Evolutionary conservation across 129 eudicot species (phyloP).

Genomic region (Smallanthus sonchifolius): DNA sequence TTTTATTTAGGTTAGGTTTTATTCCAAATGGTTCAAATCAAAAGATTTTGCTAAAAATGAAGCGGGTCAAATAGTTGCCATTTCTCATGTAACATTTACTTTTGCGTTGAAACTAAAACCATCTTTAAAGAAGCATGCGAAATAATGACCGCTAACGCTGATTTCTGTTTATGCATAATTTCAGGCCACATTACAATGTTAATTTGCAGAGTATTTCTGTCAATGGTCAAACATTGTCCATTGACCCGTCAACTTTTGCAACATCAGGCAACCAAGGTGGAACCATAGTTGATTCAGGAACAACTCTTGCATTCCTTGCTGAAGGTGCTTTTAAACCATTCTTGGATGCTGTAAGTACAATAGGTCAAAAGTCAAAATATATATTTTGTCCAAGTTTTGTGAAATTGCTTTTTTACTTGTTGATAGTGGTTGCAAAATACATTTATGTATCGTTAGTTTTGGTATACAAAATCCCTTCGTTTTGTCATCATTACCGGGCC

Average conservation of each 20-base stretch:
- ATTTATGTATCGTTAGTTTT: too few species aligned
- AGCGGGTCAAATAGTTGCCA: not conserved
- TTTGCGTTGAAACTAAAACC: too few species aligned
- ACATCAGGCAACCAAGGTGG: slow-evolving; percentile 74
- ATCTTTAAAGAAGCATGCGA: not conserved
- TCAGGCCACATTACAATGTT: slow-evolving; percentile 88
- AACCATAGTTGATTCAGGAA: slow-evolving; percentile 92
- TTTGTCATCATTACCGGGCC: too few species aligned
- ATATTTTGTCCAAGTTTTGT: not conserved
- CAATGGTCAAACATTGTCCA: slow-evolving; percentile 62
- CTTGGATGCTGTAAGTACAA: slow-evolving; percentile 60
- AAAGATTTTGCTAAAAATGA: not conserved
- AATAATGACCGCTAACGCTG: not conserved
- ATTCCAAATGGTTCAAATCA: too few species aligned
- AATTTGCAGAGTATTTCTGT: slow-evolving; percentile 77
- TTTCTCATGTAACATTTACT: too few species aligned
- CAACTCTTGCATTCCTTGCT: slow-evolving; percentile 85
- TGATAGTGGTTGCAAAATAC: not conserved
- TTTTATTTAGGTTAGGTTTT: not conserved
- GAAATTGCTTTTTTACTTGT: not conserved
- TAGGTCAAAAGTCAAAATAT: not conserved
- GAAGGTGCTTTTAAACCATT: slow-evolving; percentile 74
- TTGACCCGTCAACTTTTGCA: slow-evolving; percentile 59
- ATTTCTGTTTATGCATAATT: not conserved
- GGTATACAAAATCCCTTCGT: too few species aligned